Percentiles rank a stretch among this genome's conserved stretches.
Conservation (phyloP, 352 stramenopile species). For the Globisporangium acanthophoron region DNA sequence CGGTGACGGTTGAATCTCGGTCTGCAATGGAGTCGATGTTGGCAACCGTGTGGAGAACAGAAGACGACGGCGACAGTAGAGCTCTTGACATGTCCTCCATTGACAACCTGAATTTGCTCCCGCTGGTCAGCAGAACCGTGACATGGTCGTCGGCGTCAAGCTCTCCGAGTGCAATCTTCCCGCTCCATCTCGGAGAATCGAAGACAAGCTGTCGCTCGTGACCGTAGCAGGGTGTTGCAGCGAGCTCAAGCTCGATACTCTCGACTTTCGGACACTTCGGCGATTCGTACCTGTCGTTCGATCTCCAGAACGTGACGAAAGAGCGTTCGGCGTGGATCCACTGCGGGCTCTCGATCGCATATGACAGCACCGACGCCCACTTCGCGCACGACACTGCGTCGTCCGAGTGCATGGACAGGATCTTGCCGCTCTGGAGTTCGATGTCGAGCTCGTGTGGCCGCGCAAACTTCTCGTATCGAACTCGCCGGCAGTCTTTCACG, state of each 20-base stretch:
- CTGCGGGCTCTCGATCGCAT: constrained; percentile 33
- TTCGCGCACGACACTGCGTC: constrained; percentile 30
- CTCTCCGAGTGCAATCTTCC: constrained; percentile 25
- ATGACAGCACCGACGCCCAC: constrained; percentile 31
- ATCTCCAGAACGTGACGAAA: constrained; percentile 31
- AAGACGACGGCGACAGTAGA: constrained; percentile 17
- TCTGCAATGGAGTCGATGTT: constrained; percentile 1
- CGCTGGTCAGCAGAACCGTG: constrained; percentile 20
- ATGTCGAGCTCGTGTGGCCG: constrained; percentile 34
- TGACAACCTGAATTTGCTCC: constrained; percentile 24
- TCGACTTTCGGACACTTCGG: constrained; percentile 24
- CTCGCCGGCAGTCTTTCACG: constrained; percentile 23
- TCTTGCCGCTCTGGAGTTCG: constrained; percentile 24
- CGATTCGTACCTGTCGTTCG: constrained; percentile 24
- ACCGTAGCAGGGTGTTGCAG: background rate
- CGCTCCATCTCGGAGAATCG: constrained; percentile 19
- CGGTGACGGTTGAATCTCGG: background rate
- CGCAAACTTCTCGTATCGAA: constrained; percentile 34
- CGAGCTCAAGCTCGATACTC: constrained; percentile 13
- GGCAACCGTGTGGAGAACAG: background rate
- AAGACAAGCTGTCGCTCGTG: background rate
- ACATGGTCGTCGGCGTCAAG: constrained; percentile 15
- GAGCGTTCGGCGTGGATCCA: constrained; percentile 29
- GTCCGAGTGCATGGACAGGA: constrained; percentile 19
- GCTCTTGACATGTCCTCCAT: constrained; percentile 27